Evolutionary conservation across 2,329 filamentous ascomycete species (phyloP).

Genomic region (Paecilomyces variotii): DNA sequence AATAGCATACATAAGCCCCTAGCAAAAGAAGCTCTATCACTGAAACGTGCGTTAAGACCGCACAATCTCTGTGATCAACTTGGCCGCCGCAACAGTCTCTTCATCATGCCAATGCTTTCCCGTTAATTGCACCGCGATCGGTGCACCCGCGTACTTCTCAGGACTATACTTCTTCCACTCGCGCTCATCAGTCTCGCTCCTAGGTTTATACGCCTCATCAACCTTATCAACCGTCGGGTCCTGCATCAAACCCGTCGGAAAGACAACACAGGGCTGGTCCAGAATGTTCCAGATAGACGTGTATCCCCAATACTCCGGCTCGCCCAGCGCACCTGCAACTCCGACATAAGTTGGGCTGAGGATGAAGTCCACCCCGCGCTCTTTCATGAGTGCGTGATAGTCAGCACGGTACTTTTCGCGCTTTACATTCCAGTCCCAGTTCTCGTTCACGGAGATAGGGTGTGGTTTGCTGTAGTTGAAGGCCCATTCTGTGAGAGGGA

Average conservation of each 20-base stretch:
- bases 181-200: slow-evolving; percentile 18
- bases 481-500: slow-evolving; percentile 18
- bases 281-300: slow-evolving; percentile 27
- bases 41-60: not conserved
- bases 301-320: slow-evolving; percentile 18
- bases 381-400: slow-evolving; percentile 2
- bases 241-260: slow-evolving; percentile 19
- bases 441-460: slow-evolving; percentile 7
- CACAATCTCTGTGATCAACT: slow-evolving; percentile 2
- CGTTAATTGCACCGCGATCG: slow-evolving; percentile 46
- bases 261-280: slow-evolving; percentile 18
- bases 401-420: not conserved
- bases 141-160: slow-evolving; percentile 32
- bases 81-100: slow-evolving; percentile 32
- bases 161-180: slow-evolving; percentile 27
- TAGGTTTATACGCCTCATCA: slow-evolving; percentile 14
- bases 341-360: slow-evolving; percentile 1
- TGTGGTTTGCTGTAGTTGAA: slow-evolving; percentile 7
- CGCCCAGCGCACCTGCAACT: not conserved
- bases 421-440: slow-evolving; percentile 10
- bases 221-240: slow-evolving; percentile 15
- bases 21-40: too few species aligned
- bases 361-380: slow-evolving; percentile 2
- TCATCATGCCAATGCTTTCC: slow-evolving; percentile 48
- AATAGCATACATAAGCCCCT: not conserved